Base-by-base conservation (phyloP, 2,329 filamentous ascomycete genomes). In the Aschersonia sp. region DNA sequence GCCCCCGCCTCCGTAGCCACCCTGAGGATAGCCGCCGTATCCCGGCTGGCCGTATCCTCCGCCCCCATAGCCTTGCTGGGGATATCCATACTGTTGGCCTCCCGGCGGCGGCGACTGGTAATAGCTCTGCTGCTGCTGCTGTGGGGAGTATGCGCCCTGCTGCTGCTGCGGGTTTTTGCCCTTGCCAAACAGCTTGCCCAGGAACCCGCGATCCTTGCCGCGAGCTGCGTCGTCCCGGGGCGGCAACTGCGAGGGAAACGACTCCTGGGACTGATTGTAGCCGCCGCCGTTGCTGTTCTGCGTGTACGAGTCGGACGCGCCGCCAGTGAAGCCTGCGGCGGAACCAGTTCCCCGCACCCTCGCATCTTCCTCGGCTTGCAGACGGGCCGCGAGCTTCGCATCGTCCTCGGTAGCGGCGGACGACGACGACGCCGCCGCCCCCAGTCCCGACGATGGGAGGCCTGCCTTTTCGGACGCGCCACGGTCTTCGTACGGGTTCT, bases 311-410 rank as follows among this genome's bases (percentile, higher is more conserved):
- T 49, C 49, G 30, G 49, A 51, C 39, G 49, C 50, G 44, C 57
- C 55, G 48, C 48, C 58, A 48, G 42, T 63, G 6, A 64, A 65
- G 29, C 63, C 63, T 7, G 60, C 50, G 6, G 66, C 59, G 7
- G 64, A 60, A 31, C 58, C 52, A 46, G 55, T 56, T 46, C 46
- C 54, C 52, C 60, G 60, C 12, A 72, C 73, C 43, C 78, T 76
- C 5, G 79, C 78, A 53, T 94, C 75, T 63, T 95, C 88, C 63
- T 95, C 85, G 43, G 84, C 84, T 62, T 95, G 89, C 42, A 95
- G 69, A 58, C 80, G 77, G 41, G 85, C 75, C 6, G 89, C 88
- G 8, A 89, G 69, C 30, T 73, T 74, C 50, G 84, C 87, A 60
- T 94, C 87, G 44, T 83, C 80, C 49, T 76, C 76, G 46, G 64